Evolutionary conservation across 2,329 filamentous ascomycete genomes (phyloP), one percentile per base, ranked within the genome.

Genomic region (Raffaelea arxii): DNA sequence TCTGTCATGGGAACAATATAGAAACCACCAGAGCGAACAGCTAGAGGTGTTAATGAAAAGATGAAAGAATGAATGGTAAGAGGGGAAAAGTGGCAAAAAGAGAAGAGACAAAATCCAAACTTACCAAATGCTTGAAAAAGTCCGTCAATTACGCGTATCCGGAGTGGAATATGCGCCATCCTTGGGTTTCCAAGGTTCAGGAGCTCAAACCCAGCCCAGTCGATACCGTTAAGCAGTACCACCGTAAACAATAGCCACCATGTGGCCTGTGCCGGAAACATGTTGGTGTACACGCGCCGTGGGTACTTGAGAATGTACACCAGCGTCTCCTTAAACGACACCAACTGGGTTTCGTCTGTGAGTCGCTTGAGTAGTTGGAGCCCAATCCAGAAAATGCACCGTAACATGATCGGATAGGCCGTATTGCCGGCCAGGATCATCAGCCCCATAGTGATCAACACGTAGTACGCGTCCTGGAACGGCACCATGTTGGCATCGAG

Each of bases 201-300:
- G 3, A 84, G 62, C 58, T 83, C 78, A 51, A 85, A 85, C 0
- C 72, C 72, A 0, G 74, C 66, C 81, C 80, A 85, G 53, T 84
- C 78, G 18, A 78, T 70, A 0, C 72, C 69, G 47, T 83, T 83
- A 16, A 84, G 71, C 12, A 72, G 54, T 4, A 81, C 57, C 6
- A 84, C 68, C 50, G 81, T 78, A 41, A 72, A 74, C 10, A 83
- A 61, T 0, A 86, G 67, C 68, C 79, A 84, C 75, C 80, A 84
- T 0, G 81, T 85, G 43, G 77, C 74, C 0, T 72, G 67, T 3
- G 71, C 67, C 0, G 81, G 79, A 53, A 86, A 86, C 2, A 86
- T 64, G 21, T 78, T 76, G 1, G 78, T 78, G 50, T 79, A 81
- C 6, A 80, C 75, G 18, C 77, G 68, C 2, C 77, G 67, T 1